Evolutionary conservation across 805 yeast genomes (phyloP), one percentile per base, ranked within the genome.

Genomic region (Starmera caribaea): DNA sequence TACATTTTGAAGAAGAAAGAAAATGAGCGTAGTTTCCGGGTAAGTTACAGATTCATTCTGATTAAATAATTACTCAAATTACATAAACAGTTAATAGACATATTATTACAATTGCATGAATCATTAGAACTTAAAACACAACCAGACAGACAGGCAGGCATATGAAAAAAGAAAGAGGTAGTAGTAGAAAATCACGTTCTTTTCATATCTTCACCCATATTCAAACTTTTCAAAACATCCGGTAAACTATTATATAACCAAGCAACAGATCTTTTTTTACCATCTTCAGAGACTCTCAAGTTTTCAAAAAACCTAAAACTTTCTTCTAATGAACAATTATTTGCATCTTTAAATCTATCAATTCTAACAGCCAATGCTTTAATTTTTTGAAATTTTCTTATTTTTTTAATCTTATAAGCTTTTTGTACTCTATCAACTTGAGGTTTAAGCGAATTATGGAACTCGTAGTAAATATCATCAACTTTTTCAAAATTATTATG

Each of bases 331-430:
- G 57, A 42, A 24, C 54, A 47, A 10, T 53, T 53, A 36, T 54
- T 50, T 4, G 45, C 26, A 24, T 49, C 54, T 31, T 57, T 55
- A 40, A 57, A 59, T 38, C 61, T 54, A 36, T 61, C 59, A 29
- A 62, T 55, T 46, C 62, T 60, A 31, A 53, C 58, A 5, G 60
- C 62, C 15, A 62, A 44, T 5, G 65, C 64, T 35, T 61, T 60
- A 32, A 62, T 55, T 43, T 62, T 54, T 43, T 62, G 66, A 42
- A 55, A 61, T 34, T 62, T 62, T 42, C 66, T 53, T 16, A 62
- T 57, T 42, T 60, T 61, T 36, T 60, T 58, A 37, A 62, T 50
- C 44, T 58, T 59, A 39, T 54, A 60, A 10, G 54, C 55, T 41
- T 54, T 55, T 30, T 58, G 60, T 24, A 60, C 58, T 27, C 59